Evolutionary conservation across 2,329 filamentous ascomycete genomes (phyloP).

Genomic region (Colletotrichum siamense): DNA sequence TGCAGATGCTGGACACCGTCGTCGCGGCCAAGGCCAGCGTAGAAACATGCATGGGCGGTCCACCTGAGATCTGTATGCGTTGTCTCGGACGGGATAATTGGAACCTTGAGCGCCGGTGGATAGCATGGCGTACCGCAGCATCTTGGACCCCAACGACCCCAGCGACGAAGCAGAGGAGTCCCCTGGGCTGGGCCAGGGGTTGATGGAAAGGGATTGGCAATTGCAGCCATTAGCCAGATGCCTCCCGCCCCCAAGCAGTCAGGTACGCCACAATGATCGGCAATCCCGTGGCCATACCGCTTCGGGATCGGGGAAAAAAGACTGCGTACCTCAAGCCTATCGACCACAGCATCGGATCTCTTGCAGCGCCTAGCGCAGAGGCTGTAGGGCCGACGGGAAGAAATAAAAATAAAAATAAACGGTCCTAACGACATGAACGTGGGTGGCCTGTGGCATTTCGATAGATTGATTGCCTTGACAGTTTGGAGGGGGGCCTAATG

Average conservation of each 20-base stretch:
- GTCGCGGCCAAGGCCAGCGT: neutral
- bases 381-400: neutral
- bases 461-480: neutral
- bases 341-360: neutral
- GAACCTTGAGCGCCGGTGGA: neutral
- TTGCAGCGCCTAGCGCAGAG: neutral
- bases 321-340: conserved; percentile 5
- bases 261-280: conserved; percentile 25
- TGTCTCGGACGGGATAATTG: neutral
- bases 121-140: neutral
- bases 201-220: neutral
- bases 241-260: conserved; percentile 13
- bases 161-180: neutral
- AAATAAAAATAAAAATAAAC: neutral
- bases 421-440: neutral
- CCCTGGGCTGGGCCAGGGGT: neutral
- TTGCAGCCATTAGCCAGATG: neutral
- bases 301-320: conserved; percentile 8
- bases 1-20: neutral
- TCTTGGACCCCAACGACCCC: neutral
- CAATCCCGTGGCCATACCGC: conserved; percentile 21
- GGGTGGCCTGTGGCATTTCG: neutral
- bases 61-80: neutral
- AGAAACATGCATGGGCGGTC: neutral
- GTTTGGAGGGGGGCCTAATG: neutral